Evolutionary conservation across 768 basidiomycete species (phyloP).

Genomic region (Trichaptum fuscoviolaceum): DNA sequence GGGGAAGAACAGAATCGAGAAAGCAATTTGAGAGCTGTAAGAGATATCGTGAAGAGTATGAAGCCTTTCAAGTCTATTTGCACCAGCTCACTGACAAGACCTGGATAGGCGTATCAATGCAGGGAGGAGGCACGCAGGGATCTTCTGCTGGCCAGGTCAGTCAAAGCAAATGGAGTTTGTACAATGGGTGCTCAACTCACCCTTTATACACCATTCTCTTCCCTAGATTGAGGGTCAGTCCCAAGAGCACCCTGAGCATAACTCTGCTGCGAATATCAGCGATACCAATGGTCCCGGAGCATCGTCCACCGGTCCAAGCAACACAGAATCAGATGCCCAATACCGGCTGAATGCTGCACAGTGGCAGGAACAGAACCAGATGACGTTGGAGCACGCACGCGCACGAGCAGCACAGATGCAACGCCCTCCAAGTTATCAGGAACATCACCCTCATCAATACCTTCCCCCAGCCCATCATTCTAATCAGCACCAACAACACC

Average conservation of each 20-base stretch:
- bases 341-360: background rate
- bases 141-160: background rate
- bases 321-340: background rate
- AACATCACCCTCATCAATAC: background rate
- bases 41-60: background rate
- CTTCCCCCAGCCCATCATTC: background rate
- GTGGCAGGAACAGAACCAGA: background rate
- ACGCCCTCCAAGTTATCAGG: background rate
- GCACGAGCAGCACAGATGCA: background rate
- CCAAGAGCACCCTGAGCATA: background rate
- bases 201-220: no score
- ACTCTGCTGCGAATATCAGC: background rate
- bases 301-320: background rate
- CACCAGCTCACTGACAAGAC: background rate
- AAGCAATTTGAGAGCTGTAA: background rate
- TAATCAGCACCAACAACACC: no score
- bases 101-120: background rate
- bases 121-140: background rate
- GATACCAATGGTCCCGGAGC: background rate
- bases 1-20: background rate
- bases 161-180: background rate
- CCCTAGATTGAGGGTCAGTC: no score
- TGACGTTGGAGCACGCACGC: background rate
- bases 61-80: background rate
- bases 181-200: background rate